Evolutionary conservation across 192 early-diverging fungal genomes (phyloP), one percentile per base, ranked within the genome.

Genomic region (Dispira parvispora): DNA sequence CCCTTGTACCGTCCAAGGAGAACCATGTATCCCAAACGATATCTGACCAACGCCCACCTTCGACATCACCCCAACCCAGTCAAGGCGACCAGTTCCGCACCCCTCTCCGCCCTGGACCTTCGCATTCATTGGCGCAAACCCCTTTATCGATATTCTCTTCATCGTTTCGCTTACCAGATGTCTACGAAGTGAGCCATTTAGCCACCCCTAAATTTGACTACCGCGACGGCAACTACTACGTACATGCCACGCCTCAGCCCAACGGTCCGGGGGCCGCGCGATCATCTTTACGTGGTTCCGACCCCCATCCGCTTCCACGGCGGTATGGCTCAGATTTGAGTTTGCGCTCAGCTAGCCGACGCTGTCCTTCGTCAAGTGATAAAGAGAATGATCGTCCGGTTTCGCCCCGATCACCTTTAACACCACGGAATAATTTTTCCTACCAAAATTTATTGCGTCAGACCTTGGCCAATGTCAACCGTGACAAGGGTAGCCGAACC

Each of bases 161-260:
- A 12, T 42, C 32, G 10, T 42, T 60, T 27, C 25, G 25, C 1
- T 43, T 60, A 21, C 57, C 57, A 6, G 57, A 60, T 3, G 43
- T 60, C 10, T 60, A 60, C 57, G 57, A 60, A 12, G 27, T 42
- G 57, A 27, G 16, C 32, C 57, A 42, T 27, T 27, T 42, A 1
- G 57, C 57, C 27, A 60, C 57, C 32, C 57, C 57, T 11, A 27
- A 43, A 42, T 60, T 60, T 16, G 13, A 27, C 32, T 13, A 60
- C 32, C 57, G 27, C 32, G 32, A 60, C 38, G 57, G 57, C 8
- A 27, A 27, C 57, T 60, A 60, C 16, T 60, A 60, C 57, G 18
- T 60, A 16, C 13, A 60, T 42, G 21, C 10, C 43, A 60, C 57
- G 42, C 57, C 57, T 5, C 57, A 27, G 9, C 9, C 47, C 21